Conservation (phyloP, 2,329 filamentous ascomycete species). For the Aspergillus texensis region DNA sequence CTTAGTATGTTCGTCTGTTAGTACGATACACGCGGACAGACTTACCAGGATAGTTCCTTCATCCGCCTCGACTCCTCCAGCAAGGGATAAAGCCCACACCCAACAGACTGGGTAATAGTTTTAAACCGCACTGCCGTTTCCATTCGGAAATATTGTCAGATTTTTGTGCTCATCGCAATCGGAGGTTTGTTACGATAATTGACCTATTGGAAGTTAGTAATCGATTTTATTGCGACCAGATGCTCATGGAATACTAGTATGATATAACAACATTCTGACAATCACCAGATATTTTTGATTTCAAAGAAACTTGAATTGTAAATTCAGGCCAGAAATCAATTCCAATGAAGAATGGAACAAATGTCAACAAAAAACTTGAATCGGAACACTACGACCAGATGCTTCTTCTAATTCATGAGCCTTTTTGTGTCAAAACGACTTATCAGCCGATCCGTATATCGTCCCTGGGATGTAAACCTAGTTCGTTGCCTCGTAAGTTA, state of each 20-base stretch:
- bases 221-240: not conserved
- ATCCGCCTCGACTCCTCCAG: not conserved
- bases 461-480: not conserved
- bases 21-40: not conserved
- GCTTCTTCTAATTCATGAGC: not conserved
- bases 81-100: not conserved
- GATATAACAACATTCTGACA: not conserved
- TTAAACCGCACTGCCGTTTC: not conserved
- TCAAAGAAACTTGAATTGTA: not conserved
- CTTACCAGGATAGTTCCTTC: not conserved
- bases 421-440: not conserved
- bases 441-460: not conserved
- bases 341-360: not conserved
- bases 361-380: not conserved
- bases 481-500: not conserved
- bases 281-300: not conserved
- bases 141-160: not conserved
- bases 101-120: not conserved
- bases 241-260: not conserved
- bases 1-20: not conserved
- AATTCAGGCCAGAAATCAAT: not conserved
- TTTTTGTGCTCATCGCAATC: not conserved
- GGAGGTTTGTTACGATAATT: not conserved
- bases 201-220: not conserved
- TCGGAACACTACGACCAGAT: not conserved